Base-by-base conservation (phyloP, 83 land plant species). In the Diphasiastrum complanatum region DNA sequence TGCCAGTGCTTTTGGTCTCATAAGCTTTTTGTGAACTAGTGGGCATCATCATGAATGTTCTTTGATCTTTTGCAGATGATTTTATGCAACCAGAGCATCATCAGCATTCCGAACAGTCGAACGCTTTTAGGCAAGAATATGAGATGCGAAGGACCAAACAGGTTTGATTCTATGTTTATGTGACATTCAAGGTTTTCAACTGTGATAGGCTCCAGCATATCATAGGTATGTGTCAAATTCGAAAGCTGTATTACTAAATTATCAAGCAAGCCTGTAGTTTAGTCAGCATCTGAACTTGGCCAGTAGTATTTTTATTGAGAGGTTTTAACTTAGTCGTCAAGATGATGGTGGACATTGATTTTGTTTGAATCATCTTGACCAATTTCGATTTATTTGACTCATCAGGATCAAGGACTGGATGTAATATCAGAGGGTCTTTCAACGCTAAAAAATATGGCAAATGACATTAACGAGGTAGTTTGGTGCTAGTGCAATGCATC, bases 341-440 rank as follows among this genome's bases (percentile, higher is more conserved):
- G n/a, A n/a, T n/a, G n/a, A n/a, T n/a, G n/a, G n/a, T n/a, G n/a
- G n/a, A n/a, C n/a, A n/a, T n/a, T n/a, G n/a, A n/a, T n/a, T n/a
- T n/a, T n/a, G n/a, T n/a, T n/a, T n/a, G n/a, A n/a, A n/a, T n/a
- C n/a, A n/a, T n/a, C n/a, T n/a, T n/a, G n/a, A n/a, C n/a, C n/a
- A n/a, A n/a, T n/a, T n/a, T n/a, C n/a, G n/a, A n/a, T n/a, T n/a
- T n/a, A n/a, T n/a, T n/a, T 51, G 33, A 33, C 16, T 60, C n/a
- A n/a, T 45, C 73, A 85, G 96, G 96, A 89, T 67, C 88, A 89
- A 89, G 91, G 91, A 5, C 65, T 89, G 63, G 96, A 89, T 53
- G 60, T 73, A 27, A 89, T 89, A 47, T 60, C 88, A 63, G 92
- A 86, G 66, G 96, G 96, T 18, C 61, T 89, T 45, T 82, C 76